Percentiles rank a stretch among this genome's conserved stretches.
Conservation (phyloP, 805 yeast species). For the Candida pseudoglaebosa region DNA sequence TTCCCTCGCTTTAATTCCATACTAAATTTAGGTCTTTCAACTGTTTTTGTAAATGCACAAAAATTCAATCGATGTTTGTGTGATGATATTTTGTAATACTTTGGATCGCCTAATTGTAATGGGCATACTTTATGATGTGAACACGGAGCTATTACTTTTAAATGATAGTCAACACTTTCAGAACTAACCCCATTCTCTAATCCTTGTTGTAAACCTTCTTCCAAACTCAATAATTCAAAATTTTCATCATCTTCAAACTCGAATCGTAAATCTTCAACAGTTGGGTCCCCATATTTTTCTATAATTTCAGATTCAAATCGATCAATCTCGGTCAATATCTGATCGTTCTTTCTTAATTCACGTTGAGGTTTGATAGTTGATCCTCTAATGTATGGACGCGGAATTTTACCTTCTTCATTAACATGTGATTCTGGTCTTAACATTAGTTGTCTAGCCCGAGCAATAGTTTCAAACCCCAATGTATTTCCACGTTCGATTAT, state of each 20-base stretch:
- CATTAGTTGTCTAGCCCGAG: constrained; percentile 86
- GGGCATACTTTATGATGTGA: constrained; percentile 87
- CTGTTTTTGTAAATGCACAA: constrained; percentile 69
- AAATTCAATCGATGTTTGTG: constrained; percentile 62
- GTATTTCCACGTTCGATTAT: constrained; percentile 88
- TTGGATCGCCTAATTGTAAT: constrained; percentile 72
- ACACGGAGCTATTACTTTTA: constrained; percentile 83
- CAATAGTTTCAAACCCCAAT: constrained; percentile 80
- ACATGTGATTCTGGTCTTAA: constrained; percentile 74
- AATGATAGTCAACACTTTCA: constrained; percentile 43
- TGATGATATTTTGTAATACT: constrained; percentile 51
- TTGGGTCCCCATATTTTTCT: constrained; percentile 39
- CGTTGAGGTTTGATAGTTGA: constrained; percentile 38
- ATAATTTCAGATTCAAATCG: constrained; percentile 29
- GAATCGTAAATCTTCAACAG: constrained; percentile 43
- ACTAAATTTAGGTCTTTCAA: constrained; percentile 74
- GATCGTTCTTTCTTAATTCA: constrained; percentile 30
- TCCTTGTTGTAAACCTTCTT: constrained; percentile 9
- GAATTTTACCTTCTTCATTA: constrained; percentile 56
- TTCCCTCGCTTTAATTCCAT: constrained; percentile 83
- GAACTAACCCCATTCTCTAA: constrained; percentile 8
- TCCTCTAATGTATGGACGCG: constrained; percentile 63
- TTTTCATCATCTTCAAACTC: constrained; percentile 41
- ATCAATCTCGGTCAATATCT: constrained; percentile 33
- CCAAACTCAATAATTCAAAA: constrained; percentile 22